Evolutionary conservation across 768 basidiomycete species (phyloP).

Genomic region (Tephrocybe rancida): DNA sequence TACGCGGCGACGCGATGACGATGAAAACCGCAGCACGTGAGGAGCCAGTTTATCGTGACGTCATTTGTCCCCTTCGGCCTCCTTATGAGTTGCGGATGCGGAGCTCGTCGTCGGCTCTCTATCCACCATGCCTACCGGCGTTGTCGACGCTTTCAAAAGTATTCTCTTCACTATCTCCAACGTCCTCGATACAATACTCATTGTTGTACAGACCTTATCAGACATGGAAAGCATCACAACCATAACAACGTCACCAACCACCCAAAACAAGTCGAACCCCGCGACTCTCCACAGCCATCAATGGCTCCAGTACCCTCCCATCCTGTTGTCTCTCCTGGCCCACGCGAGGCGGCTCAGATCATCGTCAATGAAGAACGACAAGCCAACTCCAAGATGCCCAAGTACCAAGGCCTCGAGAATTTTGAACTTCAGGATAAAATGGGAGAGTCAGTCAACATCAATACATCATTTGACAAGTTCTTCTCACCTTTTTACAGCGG

Average conservation of each 20-base stretch:
- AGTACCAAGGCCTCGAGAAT: slow-evolving; percentile 81
- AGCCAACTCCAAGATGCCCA: slow-evolving; percentile 78
- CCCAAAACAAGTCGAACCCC: slow-evolving; percentile 23
- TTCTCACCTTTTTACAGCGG: slow-evolving; percentile 52
- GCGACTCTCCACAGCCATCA: slow-evolving; percentile 32
- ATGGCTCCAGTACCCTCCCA: slow-evolving; percentile 20
- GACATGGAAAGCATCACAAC: slow-evolving; percentile 76
- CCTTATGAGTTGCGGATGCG: slow-evolving; percentile 12
- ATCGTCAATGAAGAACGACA: slow-evolving; percentile 79
- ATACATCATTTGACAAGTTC: slow-evolving; percentile 13
- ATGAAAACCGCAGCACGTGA: neutral
- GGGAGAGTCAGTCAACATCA: slow-evolving; percentile 77
- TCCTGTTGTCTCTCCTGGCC: slow-evolving; percentile 26
- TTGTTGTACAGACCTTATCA: slow-evolving; percentile 64
- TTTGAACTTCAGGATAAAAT: slow-evolving; percentile 82
- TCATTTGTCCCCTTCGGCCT: slow-evolving; percentile 11
- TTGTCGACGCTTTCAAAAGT: slow-evolving; percentile 93
- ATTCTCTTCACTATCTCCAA: slow-evolving; percentile 23
- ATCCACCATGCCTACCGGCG: slow-evolving; percentile 58
- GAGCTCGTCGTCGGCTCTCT: slow-evolving; percentile 5
- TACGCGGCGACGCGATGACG: neutral
- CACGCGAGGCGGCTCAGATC: slow-evolving; percentile 56
- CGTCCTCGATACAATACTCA: slow-evolving; percentile 10
- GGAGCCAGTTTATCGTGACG: slow-evolving; percentile 12
- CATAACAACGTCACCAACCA: slow-evolving; percentile 33